A percentile compares a stretch with the other conserved stretches of the same genome.
phyloP scores from a whole-genome alignment of 306 rosid genomes.

The Cicer bijugum region DNA sequence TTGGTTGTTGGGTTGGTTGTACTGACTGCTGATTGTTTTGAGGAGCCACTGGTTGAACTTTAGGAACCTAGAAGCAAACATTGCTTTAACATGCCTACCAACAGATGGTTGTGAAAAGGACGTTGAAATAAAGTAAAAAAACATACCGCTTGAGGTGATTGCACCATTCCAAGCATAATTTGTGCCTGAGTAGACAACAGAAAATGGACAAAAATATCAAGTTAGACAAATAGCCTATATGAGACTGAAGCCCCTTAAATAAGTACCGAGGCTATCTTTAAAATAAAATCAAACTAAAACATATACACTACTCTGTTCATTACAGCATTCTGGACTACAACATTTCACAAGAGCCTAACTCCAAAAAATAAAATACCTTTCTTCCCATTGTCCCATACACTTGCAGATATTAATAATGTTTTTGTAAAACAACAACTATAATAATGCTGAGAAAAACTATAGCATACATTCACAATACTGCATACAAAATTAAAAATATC shows the following conservation, averaged over 20 bases:
- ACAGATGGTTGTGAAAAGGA: slow-evolving; percentile 34
- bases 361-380: background rate
- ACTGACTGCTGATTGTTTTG: slow-evolving; percentile 57
- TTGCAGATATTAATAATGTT: slow-evolving; percentile 18
- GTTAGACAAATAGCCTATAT: slow-evolving; percentile 27
- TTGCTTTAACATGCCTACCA: slow-evolving; percentile 20
- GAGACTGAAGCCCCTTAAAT: background rate
- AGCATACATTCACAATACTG: slow-evolving; percentile 7
- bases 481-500: background rate
- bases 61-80: slow-evolving; percentile 65
- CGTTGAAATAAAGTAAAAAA: slow-evolving; percentile 26
- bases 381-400: background rate
- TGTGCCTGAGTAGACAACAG: slow-evolving; percentile 71
- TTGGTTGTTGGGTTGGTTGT: slow-evolving; percentile 59
- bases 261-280: background rate
- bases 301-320: slow-evolving; percentile 18
- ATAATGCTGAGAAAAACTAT: slow-evolving; percentile 18
- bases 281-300: slow-evolving; percentile 10
- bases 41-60: slow-evolving; percentile 61
- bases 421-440: slow-evolving; percentile 16
- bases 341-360: no score
- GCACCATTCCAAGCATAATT: slow-evolving; percentile 99
- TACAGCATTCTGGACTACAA: background rate
- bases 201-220: slow-evolving; percentile 33
- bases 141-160: slow-evolving; percentile 77